These are phyloP conservation scores for Henckelia pumila DNA, from an alignment of 257 asterid species.

Conservation along the genomic window DNA sequence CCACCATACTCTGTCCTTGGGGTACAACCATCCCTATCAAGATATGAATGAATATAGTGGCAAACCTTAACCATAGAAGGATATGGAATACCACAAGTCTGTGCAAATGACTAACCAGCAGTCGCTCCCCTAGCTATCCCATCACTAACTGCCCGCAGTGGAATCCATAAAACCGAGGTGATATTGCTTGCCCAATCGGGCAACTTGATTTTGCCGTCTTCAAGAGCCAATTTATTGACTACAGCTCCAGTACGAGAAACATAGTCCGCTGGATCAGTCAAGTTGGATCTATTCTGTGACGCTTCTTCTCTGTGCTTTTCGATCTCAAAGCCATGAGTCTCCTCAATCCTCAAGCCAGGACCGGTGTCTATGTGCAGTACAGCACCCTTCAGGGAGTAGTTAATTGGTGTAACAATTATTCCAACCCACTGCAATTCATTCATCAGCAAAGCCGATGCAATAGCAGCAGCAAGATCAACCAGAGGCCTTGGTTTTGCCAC, in stretches of 20 bases:
- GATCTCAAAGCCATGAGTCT: constrained; percentile 65
- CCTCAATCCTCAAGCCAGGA: constrained; percentile 91
- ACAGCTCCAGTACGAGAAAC: constrained; percentile 41
- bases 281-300: constrained; percentile 30
- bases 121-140: constrained; percentile 75
- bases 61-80: neutral
- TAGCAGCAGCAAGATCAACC: constrained; percentile 94
- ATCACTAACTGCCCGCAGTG: constrained; percentile 74
- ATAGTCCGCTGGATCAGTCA: constrained; percentile 27
- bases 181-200: constrained; percentile 89
- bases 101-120: constrained; percentile 55
- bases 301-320: constrained; percentile 51
- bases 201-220: constrained; percentile 64
- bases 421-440: constrained; percentile 97
- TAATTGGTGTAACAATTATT: constrained; percentile 74
- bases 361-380: constrained; percentile 85
- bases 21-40: constrained; percentile 55
- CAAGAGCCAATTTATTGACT: constrained; percentile 53
- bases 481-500: constrained; percentile 89
- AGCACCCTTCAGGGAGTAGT: constrained; percentile 84
- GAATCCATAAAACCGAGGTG: constrained; percentile 84
- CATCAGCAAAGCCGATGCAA: constrained; percentile 92
- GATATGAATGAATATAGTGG: constrained; percentile 21
- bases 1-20: constrained; percentile 82
- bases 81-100: constrained; percentile 19